phyloP scores from a whole-genome alignment of 352 stramenopile species.

The Phytophthora agathidicida region DNA sequence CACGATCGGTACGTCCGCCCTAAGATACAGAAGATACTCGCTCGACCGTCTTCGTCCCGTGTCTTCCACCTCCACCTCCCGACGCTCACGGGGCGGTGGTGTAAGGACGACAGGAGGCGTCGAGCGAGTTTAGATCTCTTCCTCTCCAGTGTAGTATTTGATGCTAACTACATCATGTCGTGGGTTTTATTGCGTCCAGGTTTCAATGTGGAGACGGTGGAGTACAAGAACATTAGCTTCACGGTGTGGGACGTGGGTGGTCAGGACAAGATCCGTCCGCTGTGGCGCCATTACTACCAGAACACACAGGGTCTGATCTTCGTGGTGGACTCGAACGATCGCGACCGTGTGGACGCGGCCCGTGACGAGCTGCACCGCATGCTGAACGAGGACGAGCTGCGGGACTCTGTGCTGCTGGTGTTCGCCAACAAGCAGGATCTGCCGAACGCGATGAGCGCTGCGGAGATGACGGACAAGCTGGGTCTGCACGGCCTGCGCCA shows the following conservation, averaged over 20 bases:
- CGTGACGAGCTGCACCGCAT: constrained; percentile 98
- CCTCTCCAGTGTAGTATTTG: not conserved
- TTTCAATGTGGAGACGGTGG: constrained; percentile 99
- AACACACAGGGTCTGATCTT: constrained; percentile 99
- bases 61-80: not conserved
- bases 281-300: constrained; percentile 99
- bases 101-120: not conserved
- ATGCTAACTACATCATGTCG: not conserved
- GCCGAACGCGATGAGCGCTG: constrained; percentile 93
- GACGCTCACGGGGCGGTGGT: not conserved
- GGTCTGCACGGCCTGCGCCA: constrained; percentile 96
- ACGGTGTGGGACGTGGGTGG: constrained; percentile 99
- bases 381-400: constrained; percentile 98
- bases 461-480: constrained; percentile 99
- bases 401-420: constrained; percentile 96
- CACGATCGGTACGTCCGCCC: constrained; percentile 91
- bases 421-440: constrained; percentile 99
- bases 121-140: constrained; percentile 37
- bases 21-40: not conserved
- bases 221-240: constrained; percentile 99
- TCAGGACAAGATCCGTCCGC: constrained; percentile 98
- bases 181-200: constrained; percentile 37
- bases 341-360: constrained; percentile 96
- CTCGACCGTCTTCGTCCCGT: not conserved
- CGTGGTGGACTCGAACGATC: constrained; percentile 99